phyloP scores from a whole-genome alignment of 2,329 filamentous ascomycete genomes.

The Lasiodiplodia gonubiensis region DNA sequence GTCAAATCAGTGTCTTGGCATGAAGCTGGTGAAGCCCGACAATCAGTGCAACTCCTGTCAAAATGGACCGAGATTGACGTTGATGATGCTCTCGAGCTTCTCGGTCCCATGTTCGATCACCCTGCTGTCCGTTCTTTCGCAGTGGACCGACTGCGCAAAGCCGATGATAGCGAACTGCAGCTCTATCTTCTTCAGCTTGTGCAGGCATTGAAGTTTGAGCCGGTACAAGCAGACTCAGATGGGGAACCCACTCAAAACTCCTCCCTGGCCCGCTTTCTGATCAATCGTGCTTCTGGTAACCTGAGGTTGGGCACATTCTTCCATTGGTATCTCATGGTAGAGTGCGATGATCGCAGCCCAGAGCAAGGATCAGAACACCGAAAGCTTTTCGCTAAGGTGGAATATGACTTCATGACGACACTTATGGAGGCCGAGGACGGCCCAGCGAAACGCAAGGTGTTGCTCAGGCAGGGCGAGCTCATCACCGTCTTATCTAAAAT shows the following conservation, averaged over 20 bases:
- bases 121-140: slow-evolving; percentile 88
- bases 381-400: slow-evolving; percentile 88
- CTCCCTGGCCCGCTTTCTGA: slow-evolving; percentile 86
- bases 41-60: slow-evolving; percentile 85
- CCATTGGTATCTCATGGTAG: slow-evolving; percentile 98
- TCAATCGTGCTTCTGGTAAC: slow-evolving; percentile 84
- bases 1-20: slow-evolving; percentile 97
- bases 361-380: slow-evolving; percentile 77
- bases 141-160: slow-evolving; percentile 87
- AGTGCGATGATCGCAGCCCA: slow-evolving; percentile 82
- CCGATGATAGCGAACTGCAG: slow-evolving; percentile 88
- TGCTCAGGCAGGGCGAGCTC: slow-evolving; percentile 87
- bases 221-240: slow-evolving; percentile 58
- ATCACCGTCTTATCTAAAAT: slow-evolving; percentile 86
- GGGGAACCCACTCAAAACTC: slow-evolving; percentile 73
- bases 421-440: slow-evolving; percentile 75
- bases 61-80: slow-evolving; percentile 98
- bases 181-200: slow-evolving; percentile 93
- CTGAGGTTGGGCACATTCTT: slow-evolving; percentile 93
- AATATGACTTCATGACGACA: slow-evolving; percentile 94
- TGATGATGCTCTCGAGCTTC: slow-evolving; percentile 91
- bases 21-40: slow-evolving; percentile 81
- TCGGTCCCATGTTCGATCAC: slow-evolving; percentile 92
- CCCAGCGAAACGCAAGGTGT: slow-evolving; percentile 72
- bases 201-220: slow-evolving; percentile 91